phyloP scores from a whole-genome alignment of 176 grass and related monocot species.

The Paspalum notatum region DNA sequence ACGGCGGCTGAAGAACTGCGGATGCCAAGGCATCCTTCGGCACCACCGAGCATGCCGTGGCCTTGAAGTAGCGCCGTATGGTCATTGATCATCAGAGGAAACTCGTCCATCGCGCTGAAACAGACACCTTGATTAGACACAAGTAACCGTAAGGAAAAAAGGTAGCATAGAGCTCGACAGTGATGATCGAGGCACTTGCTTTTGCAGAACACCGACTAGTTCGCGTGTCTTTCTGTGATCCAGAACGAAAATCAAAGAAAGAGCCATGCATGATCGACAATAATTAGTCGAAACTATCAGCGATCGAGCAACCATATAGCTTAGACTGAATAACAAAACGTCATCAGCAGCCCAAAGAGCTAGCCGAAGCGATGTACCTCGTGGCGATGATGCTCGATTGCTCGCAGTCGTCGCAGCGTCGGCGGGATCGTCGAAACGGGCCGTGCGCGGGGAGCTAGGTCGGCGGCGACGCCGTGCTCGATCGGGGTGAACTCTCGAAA shows the following conservation, averaged over 20 bases:
- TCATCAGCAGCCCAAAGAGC: neutral
- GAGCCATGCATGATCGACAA: too few relatives aligned
- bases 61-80: constrained; percentile 19
- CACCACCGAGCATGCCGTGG: neutral
- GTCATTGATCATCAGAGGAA: constrained; percentile 8
- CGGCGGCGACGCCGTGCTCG: neutral
- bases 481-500: neutral
- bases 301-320: too few relatives aligned
- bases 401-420: neutral
- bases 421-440: neutral
- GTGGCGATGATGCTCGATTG: neutral
- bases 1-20: neutral
- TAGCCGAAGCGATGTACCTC: neutral
- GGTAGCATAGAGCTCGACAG: neutral
- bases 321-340: too few relatives aligned
- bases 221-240: too few relatives aligned
- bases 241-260: too few relatives aligned
- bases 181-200: neutral
- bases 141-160: neutral
- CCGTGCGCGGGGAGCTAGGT: too few relatives aligned
- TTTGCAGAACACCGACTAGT: too few relatives aligned
- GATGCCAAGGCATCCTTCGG: neutral
- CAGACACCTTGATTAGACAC: neutral
- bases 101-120: constrained; percentile 15
- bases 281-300: too few relatives aligned